These are phyloP conservation scores for Sisymbrium irio DNA, from an alignment of 345 rosid genomes.

Conservation along the genomic window DNA sequence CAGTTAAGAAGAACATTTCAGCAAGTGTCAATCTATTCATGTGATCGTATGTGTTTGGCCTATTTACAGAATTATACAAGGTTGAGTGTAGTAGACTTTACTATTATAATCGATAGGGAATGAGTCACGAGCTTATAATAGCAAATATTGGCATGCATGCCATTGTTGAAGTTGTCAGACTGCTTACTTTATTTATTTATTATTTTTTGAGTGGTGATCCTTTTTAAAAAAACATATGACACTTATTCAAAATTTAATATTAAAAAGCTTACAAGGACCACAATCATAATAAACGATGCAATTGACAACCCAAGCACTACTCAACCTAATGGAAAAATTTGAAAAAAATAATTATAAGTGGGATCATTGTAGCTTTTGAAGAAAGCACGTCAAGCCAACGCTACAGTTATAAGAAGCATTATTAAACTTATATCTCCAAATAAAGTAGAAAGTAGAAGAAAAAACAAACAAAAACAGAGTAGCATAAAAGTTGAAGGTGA, in stretches of 20 bases:
- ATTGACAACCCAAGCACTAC: constrained; percentile 37
- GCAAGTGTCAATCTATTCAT: constrained; percentile 19
- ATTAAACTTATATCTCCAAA: background rate
- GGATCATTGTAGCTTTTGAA: constrained; percentile 35
- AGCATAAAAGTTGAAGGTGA: constrained; percentile 58
- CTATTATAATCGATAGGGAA: background rate
- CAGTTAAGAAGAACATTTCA: constrained; percentile 25
- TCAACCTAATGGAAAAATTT: background rate
- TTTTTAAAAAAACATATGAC: constrained; percentile 5
- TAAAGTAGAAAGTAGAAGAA: background rate
- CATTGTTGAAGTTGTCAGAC: constrained; percentile 30
- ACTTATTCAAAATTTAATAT: background rate
- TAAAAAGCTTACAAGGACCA: constrained; percentile 25
- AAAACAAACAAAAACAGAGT: constrained; percentile 21
- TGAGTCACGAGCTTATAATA: constrained; percentile 35
- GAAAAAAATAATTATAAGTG: constrained; percentile 17
- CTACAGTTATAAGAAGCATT: constrained; percentile 18
- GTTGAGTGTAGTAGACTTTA: constrained; percentile 4
- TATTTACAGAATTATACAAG: constrained; percentile 29
- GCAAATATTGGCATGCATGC: constrained; percentile 28
- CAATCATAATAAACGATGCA: constrained; percentile 21
- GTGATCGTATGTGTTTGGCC: constrained; percentile 18
- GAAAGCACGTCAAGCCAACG: constrained; percentile 38
- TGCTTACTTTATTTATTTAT: background rate
- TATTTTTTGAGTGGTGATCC: constrained; percentile 23